Evolutionary conservation across 2,329 filamentous ascomycete genomes (phyloP), one percentile per base, ranked within the genome.

Genomic region (Alternaria burnsii): DNA sequence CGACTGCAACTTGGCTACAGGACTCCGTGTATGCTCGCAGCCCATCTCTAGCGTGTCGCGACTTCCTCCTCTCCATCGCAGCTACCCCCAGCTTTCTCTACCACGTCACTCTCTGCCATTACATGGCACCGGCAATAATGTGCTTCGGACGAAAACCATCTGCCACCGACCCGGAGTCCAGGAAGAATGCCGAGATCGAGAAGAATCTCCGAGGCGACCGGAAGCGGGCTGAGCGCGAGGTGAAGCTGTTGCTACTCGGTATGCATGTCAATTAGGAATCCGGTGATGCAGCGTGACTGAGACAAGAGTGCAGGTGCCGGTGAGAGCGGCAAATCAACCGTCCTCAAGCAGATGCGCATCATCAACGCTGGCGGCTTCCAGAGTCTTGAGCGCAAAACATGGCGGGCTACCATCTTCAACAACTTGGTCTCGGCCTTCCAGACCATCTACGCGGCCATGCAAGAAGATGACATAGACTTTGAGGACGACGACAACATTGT

Each of bases 301-400:
- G 38, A 52, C 56, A 55, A 38, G n/a, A 40, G 40, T 66, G 66
- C 70, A 97, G 94, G 94, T 79, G 94, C 94, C 72, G 94, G 94
- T 76, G 94, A 98, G 82, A 95, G 91, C 60, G 92, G 94, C 68
- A 98, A 98, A 82, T 97, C 94, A 9, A 98, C 94, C 1, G 94
- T 98, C 61, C 87, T 98, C 68, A 98, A 98, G 83, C 94, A 98
- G 84, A 98, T 99, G 95, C 94, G 94, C 79, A 89, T 99, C 80
- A 97, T 99, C 71, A 95, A 98, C 79, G 89, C 93, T 14, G 89
- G 93, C 79, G 94, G 95, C 52, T 98, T 98, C 82, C 92, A 89
- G 74, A 91, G 92, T 73, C 89, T 88, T 66, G 95, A 98, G 79
- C 92, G 93, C 79, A 88, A 96, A 67, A 93, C 97, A 84, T 97